These are phyloP conservation scores for Brassica napus DNA, from an alignment of 345 rosid species.

Conservation along the genomic window DNA sequence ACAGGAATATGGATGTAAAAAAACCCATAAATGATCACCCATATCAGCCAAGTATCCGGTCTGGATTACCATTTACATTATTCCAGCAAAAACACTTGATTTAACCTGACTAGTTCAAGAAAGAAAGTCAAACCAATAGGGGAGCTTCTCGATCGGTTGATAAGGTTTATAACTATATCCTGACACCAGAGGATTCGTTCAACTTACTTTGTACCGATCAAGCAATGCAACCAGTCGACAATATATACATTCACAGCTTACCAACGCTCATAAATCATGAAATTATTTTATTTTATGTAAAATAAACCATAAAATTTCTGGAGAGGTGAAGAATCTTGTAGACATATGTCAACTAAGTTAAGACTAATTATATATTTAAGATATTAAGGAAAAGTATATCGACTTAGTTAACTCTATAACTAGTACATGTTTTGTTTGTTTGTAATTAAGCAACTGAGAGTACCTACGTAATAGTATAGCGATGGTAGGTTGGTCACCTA, in stretches of 20 bases:
- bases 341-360: conserved; percentile 3
- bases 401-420: not conserved
- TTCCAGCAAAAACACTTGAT: not conserved
- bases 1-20: no score
- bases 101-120: not conserved
- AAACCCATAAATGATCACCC: not conserved
- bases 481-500: conserved; percentile 32
- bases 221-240: not conserved
- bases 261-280: not conserved
- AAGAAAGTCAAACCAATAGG: not conserved
- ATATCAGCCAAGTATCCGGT: not conserved
- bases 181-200: not conserved
- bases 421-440: not conserved
- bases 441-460: not conserved
- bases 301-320: not conserved
- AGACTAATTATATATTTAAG: not conserved
- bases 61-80: not conserved
- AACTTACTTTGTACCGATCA: not conserved
- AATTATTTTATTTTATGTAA: not conserved
- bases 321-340: not conserved
- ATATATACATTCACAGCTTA: not conserved
- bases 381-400: not conserved
- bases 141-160: not conserved
- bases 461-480: conserved; percentile 6
- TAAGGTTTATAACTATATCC: not conserved